Percentiles rank a stretch among this genome's conserved stretches.
phyloP scores from a whole-genome alignment of 2,329 filamentous ascomycete species.

The Xylaria sp. region DNA sequence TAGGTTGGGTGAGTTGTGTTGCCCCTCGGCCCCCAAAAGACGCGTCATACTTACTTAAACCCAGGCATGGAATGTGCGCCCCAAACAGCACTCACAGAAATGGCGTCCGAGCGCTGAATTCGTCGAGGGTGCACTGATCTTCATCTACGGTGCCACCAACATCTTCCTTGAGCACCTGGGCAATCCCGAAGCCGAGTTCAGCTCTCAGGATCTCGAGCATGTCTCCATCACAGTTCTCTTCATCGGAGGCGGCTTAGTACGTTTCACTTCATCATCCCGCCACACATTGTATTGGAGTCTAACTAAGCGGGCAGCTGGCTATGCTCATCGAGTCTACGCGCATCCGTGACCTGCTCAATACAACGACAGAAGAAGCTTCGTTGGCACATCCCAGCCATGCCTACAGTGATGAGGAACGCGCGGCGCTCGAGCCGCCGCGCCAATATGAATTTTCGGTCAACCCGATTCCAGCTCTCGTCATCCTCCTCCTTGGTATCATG shows the following conservation, averaged over 20 bases:
- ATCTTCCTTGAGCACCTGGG: constrained; percentile 91
- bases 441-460: constrained; percentile 81
- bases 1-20: constrained; percentile 73
- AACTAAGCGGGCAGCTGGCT: constrained; percentile 33
- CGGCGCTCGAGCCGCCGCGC: constrained; percentile 62
- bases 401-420: constrained; percentile 52
- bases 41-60: constrained; percentile 26
- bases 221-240: constrained; percentile 92
- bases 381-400: constrained; percentile 40
- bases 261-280: constrained; percentile 40
- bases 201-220: constrained; percentile 83
- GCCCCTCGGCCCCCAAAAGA: not conserved
- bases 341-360: constrained; percentile 71
- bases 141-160: constrained; percentile 86
- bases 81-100: constrained; percentile 58
- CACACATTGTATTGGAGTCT: not conserved
- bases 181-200: constrained; percentile 73
- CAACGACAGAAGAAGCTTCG: constrained; percentile 49
- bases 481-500: constrained; percentile 87
- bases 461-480: constrained; percentile 84
- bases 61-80: constrained; percentile 85
- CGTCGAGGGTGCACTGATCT: constrained; percentile 87
- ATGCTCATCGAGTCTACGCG: constrained; percentile 82
- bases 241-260: constrained; percentile 85
- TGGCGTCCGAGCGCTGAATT: constrained; percentile 86